A percentile compares a stretch with the other conserved stretches of the same genome.
These are phyloP conservation scores for Melaleuca quinquenervia DNA, from an alignment of 345 rosid genomes.

Conservation along the genomic window DNA sequence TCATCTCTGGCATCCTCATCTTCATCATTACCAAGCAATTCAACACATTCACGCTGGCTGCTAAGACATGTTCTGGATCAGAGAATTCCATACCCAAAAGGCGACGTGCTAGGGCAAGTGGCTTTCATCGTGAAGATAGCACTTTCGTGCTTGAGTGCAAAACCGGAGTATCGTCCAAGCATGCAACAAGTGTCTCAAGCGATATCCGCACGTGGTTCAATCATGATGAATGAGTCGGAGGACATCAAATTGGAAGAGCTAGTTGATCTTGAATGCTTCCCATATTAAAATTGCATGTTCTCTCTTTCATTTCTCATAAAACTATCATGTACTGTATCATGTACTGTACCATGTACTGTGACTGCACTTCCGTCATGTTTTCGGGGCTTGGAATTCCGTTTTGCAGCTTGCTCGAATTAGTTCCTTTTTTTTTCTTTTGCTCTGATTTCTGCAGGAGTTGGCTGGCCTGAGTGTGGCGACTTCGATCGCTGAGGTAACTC, in stretches of 20 bases:
- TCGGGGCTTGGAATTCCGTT: background rate
- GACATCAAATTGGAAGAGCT: background rate
- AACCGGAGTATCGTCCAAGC: background rate
- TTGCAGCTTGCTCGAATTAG: background rate
- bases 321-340: background rate
- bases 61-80: background rate
- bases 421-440: background rate
- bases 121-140: background rate
- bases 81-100: background rate
- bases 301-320: background rate
- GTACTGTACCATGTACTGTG: too few species aligned
- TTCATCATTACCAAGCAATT: background rate
- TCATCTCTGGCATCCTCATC: background rate
- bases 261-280: background rate
- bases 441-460: conserved; percentile 47
- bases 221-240: background rate
- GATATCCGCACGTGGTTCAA: background rate
- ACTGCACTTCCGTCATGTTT: background rate
- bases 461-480: conserved; percentile 94
- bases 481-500: conserved; percentile 77
- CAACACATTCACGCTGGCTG: background rate
- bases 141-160: background rate
- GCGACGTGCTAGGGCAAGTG: background rate
- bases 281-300: background rate
- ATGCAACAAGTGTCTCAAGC: background rate